phyloP scores from a whole-genome alignment of 2,329 filamentous ascomycete species.

The Cadophora sp. region DNA sequence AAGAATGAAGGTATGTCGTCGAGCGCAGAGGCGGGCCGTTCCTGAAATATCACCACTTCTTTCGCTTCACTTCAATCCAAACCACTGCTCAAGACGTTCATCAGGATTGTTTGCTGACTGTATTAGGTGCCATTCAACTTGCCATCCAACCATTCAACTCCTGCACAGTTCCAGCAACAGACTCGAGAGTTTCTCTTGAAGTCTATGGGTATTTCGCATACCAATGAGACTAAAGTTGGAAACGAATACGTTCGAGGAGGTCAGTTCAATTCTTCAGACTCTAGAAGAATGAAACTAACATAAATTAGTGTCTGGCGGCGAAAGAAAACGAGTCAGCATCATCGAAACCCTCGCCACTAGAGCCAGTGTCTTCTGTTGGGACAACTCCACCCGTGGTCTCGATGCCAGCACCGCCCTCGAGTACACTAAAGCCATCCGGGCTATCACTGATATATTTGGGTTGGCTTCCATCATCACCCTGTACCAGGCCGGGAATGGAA shows the following conservation, averaged over 20 bases:
- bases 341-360: constrained; percentile 53
- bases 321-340: constrained; percentile 66
- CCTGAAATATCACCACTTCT: background rate
- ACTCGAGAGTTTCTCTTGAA: constrained; percentile 41
- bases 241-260: constrained; percentile 65
- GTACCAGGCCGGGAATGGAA: constrained; percentile 74
- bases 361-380: constrained; percentile 65
- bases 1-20: constrained; percentile 53
- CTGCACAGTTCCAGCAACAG: constrained; percentile 54
- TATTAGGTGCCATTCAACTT: constrained; percentile 46
- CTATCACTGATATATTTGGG: constrained; percentile 67
- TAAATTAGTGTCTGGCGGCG: constrained; percentile 61
- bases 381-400: constrained; percentile 70
- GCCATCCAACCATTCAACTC: constrained; percentile 51
- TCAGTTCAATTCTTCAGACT: background rate
- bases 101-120: background rate
- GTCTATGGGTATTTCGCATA: constrained; percentile 59
- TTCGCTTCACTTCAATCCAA: background rate
- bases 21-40: no score
- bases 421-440: constrained; percentile 65
- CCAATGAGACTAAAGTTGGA: constrained; percentile 60
- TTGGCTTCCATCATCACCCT: constrained; percentile 67
- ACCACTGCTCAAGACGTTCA: background rate
- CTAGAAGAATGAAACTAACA: background rate
- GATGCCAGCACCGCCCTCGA: constrained; percentile 74